Percentiles rank a stretch among this genome's conserved stretches.
These are phyloP conservation scores for Niveomyces coronatus DNA, from an alignment of 2,329 filamentous ascomycete genomes.

Conservation along the genomic window DNA sequence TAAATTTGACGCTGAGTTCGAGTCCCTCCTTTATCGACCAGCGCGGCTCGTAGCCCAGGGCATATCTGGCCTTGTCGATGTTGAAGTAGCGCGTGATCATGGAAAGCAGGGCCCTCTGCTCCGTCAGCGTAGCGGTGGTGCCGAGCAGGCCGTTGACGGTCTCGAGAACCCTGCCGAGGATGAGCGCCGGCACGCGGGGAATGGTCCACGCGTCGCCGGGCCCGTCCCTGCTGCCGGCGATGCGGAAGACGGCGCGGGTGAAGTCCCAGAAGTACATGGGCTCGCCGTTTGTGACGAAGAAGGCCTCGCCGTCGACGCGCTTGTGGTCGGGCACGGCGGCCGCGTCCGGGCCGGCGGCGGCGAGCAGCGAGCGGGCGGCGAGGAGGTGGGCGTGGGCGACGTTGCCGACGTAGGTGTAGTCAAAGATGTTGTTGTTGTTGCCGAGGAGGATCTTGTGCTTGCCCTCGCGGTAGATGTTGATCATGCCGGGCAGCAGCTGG, in stretches of 20 bases:
- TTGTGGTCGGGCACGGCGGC: slow-evolving; percentile 60
- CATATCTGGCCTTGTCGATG: slow-evolving; percentile 62
- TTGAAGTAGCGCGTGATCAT: slow-evolving; percentile 71
- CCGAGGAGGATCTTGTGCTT: slow-evolving; percentile 76
- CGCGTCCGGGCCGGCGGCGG: slow-evolving; percentile 39
- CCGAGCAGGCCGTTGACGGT: slow-evolving; percentile 37
- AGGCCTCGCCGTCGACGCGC: slow-evolving; percentile 72
- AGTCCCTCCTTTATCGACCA: slow-evolving; percentile 57
- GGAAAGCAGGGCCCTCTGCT: slow-evolving; percentile 53
- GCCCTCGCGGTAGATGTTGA: slow-evolving; percentile 57
- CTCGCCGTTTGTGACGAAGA: slow-evolving; percentile 83
- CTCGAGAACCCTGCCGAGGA: slow-evolving; percentile 44
- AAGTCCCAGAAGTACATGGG: slow-evolving; percentile 92
- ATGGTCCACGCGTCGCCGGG: slow-evolving; percentile 46
- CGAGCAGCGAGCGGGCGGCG: slow-evolving; percentile 62
- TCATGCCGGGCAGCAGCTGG: slow-evolving; percentile 61
- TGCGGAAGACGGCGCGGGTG: slow-evolving; percentile 64
- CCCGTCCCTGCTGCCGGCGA: slow-evolving; percentile 42
- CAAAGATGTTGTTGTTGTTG: slow-evolving; percentile 51
- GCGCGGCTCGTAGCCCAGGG: slow-evolving; percentile 60
- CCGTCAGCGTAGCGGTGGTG: slow-evolving; percentile 46
- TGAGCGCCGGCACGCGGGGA: slow-evolving; percentile 38
- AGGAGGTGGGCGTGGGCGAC: slow-evolving; percentile 71
- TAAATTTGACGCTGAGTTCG: slow-evolving; percentile 42
- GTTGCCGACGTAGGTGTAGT: slow-evolving; percentile 56